A percentile compares a stretch with the other conserved stretches of the same genome.
phyloP scores from a whole-genome alignment of 331 rosid genomes.

The Quercus lobata region DNA sequence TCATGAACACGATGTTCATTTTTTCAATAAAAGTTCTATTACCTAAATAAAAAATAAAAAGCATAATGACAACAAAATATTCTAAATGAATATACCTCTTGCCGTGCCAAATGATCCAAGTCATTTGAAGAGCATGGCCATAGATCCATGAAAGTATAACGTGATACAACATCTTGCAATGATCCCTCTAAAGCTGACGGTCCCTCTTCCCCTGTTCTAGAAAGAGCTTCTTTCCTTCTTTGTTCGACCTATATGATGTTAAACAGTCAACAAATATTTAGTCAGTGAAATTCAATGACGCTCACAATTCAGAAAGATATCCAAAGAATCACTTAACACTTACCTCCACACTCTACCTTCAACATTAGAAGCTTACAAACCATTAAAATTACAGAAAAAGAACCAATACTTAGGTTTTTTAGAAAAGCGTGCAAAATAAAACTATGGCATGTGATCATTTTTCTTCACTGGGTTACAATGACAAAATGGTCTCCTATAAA shows the following conservation, averaged over 20 bases:
- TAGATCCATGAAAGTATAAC: slow-evolving; percentile 91
- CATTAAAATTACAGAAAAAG: background rate
- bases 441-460: background rate
- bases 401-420: background rate
- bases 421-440: background rate
- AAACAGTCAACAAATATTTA: background rate
- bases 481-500: background rate
- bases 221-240: slow-evolving; percentile 82
- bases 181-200: slow-evolving; percentile 58
- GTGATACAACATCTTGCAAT: slow-evolving; percentile 80
- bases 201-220: slow-evolving; percentile 66
- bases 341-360: background rate
- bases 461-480: background rate
- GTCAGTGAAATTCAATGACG: background rate
- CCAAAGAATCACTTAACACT: background rate
- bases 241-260: slow-evolving; percentile 69
- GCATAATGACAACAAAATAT: background rate
- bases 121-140: slow-evolving; percentile 90
- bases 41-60: no score
- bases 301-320: background rate
- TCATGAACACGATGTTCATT: no score
- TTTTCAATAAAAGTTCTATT: no score
- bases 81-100: slow-evolving; percentile 55
- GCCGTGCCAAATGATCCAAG: slow-evolving; percentile 75
- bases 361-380: background rate